These are phyloP conservation scores for Tylopilus intermedius DNA, from an alignment of 768 basidiomycete species.

Conservation along the genomic window DNA sequence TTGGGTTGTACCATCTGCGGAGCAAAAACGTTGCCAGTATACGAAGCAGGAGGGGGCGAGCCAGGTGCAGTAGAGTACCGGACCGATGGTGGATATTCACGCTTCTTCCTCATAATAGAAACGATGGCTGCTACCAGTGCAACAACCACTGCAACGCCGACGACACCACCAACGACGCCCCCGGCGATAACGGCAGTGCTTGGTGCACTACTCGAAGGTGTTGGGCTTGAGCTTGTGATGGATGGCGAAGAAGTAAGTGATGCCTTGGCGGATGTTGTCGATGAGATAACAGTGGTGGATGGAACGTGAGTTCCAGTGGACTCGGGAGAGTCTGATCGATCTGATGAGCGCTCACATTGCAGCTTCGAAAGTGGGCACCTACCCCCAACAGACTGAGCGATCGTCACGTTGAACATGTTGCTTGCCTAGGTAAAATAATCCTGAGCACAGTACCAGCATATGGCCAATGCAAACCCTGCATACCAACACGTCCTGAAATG, in stretches of 20 bases:
- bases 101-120: slow-evolving; percentile 31
- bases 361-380: not conserved
- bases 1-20: slow-evolving; percentile 18
- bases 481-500: slow-evolving; percentile 33
- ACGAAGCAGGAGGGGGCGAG: not conserved
- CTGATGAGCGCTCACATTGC: not conserved
- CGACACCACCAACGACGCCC: not conserved
- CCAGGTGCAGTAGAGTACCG: not conserved
- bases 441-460: not conserved
- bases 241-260: too few relatives aligned
- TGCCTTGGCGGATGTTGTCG: too few relatives aligned
- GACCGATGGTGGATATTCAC: slow-evolving; percentile 17
- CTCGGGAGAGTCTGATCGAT: not conserved
- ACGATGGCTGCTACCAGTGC: slow-evolving; percentile 31
- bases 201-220: too few relatives aligned
- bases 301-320: slow-evolving; percentile 13
- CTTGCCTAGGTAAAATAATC: not conserved
- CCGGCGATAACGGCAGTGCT: too few relatives aligned
- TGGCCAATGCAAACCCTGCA: slow-evolving; percentile 12
- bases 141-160: slow-evolving; percentile 36
- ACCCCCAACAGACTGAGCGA: not conserved
- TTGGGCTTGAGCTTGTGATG: too few relatives aligned
- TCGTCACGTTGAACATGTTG: not conserved
- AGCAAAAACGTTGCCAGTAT: slow-evolving; percentile 11
- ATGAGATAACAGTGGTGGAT: slow-evolving; percentile 12